Evolutionary conservation across 1,284 basidiomycete species (phyloP).

Genomic region (Austroboletus rostrupii): DNA sequence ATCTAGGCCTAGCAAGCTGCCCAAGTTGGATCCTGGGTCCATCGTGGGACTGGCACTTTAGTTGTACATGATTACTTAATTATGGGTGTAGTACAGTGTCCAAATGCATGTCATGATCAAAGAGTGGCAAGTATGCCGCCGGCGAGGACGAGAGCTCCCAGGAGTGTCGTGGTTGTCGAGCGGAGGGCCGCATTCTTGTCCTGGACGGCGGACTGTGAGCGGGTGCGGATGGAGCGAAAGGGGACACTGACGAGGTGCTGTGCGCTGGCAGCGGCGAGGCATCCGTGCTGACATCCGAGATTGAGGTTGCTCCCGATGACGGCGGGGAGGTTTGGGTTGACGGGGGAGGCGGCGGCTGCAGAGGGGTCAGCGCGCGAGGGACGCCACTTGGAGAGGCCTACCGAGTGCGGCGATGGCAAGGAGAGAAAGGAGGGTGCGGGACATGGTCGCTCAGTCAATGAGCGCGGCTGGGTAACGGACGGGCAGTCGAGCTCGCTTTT

Average conservation of each 20-base stretch:
- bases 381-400: neutral
- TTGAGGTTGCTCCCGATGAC: conserved; percentile 23
- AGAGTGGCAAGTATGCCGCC: conserved; percentile 16
- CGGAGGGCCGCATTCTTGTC: conserved; percentile 19
- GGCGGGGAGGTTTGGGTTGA: conserved; percentile 16
- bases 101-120: conserved; percentile 15
- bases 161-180: conserved; percentile 13
- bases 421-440: conserved; percentile 16
- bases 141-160: conserved; percentile 21
- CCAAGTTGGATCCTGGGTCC: neutral
- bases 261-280: conserved; percentile 15
- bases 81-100: conserved; percentile 16
- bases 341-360: conserved; percentile 23
- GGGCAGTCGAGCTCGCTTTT: neutral
- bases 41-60: neutral
- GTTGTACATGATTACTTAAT: too few species aligned
- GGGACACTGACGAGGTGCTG: conserved; percentile 20
- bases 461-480: neutral
- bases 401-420: conserved; percentile 22
- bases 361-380: too few species aligned
- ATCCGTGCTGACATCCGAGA: conserved; percentile 24
- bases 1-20: conserved; percentile 10
- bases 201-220: conserved; percentile 11
- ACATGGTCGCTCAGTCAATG: conserved; percentile 29
- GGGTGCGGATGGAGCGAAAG: neutral